phyloP scores from a whole-genome alignment of 2,329 filamentous ascomycete species.

The Colletotrichum falcatum region DNA sequence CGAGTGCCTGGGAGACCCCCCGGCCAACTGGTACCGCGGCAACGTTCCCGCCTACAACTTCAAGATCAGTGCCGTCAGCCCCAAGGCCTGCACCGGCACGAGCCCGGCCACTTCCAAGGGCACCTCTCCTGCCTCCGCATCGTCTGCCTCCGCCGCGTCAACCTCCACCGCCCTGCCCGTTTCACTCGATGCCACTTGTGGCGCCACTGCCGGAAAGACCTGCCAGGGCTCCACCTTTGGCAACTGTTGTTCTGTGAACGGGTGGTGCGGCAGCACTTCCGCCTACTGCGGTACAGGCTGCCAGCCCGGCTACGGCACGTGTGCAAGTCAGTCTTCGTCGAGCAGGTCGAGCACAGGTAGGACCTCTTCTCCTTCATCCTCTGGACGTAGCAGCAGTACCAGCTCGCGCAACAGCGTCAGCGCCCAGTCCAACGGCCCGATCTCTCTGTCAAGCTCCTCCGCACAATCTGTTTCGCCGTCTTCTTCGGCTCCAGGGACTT shows the following conservation, averaged over 20 bases:
- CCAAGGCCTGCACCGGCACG: constrained; percentile 23
- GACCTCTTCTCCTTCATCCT: constrained; percentile 13
- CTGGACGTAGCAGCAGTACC: background rate
- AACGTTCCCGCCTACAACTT: constrained; percentile 44
- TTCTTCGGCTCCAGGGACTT: background rate
- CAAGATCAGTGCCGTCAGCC: constrained; percentile 25
- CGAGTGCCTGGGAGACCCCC: constrained; percentile 58
- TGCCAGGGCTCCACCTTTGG: constrained; percentile 52
- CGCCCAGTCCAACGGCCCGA: background rate
- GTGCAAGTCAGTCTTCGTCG: constrained; percentile 20
- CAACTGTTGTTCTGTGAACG: constrained; percentile 55
- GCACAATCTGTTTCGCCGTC: background rate
- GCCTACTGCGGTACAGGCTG: constrained; percentile 42
- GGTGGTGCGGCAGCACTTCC: constrained; percentile 51
- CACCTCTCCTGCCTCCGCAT: constrained; percentile 17
- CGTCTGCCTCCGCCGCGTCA: constrained; percentile 23
- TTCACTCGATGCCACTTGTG: constrained; percentile 52
- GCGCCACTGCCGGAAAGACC: constrained; percentile 45
- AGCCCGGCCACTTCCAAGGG: constrained; percentile 34
- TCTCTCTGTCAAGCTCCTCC: constrained; percentile 3
- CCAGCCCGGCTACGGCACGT: constrained; percentile 41
- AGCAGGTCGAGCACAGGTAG: background rate
- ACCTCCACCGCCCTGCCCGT: constrained; percentile 43
- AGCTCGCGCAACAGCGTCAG: background rate
- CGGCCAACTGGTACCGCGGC: constrained; percentile 59